Evolutionary conservation across 495 filamentous ascomycete genomes (phyloP).

Genomic region (Lasiosphaeria miniovina): DNA sequence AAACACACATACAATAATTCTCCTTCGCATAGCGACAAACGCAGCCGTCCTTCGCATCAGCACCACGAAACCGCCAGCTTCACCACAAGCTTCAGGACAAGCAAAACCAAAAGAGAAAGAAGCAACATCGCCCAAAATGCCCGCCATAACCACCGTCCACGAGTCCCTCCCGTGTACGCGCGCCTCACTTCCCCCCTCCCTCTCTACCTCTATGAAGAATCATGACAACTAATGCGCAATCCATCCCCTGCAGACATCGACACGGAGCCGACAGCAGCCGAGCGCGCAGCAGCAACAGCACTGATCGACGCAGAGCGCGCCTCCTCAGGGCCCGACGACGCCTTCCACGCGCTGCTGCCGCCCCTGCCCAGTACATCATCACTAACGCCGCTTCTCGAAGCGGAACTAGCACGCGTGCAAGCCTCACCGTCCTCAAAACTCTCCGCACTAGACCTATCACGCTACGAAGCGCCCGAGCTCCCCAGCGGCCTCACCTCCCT

Average conservation of each 20-base stretch:
- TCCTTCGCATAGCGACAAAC: too few species aligned
- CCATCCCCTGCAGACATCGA: constrained; percentile 63
- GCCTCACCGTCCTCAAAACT: constrained; percentile 37
- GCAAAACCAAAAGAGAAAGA: neutral
- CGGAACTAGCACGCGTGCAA: constrained; percentile 50
- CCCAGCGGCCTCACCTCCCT: constrained; percentile 22
- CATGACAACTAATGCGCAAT: constrained; percentile 13
- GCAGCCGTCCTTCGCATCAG: too few species aligned
- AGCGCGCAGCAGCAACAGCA: constrained; percentile 55
- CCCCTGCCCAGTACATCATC: constrained; percentile 22
- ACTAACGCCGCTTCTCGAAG: constrained; percentile 60
- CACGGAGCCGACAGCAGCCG: constrained; percentile 55
- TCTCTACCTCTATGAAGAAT: constrained; percentile 3
- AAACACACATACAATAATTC: too few species aligned
- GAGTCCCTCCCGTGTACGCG: constrained; percentile 80
- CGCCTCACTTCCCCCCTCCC: constrained; percentile 1
- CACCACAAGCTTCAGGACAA: neutral
- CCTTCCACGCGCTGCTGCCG: constrained; percentile 42
- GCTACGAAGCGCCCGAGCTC: constrained; percentile 71
- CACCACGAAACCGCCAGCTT: too few species aligned
- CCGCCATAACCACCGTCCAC: constrained; percentile 67
- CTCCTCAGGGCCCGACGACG: constrained; percentile 37
- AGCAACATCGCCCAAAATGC: constrained; percentile 45
- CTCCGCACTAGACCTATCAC: constrained; percentile 68
- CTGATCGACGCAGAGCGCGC: constrained; percentile 64